phyloP scores from a whole-genome alignment of 75 land plant species.

The Pinus taeda region DNA sequence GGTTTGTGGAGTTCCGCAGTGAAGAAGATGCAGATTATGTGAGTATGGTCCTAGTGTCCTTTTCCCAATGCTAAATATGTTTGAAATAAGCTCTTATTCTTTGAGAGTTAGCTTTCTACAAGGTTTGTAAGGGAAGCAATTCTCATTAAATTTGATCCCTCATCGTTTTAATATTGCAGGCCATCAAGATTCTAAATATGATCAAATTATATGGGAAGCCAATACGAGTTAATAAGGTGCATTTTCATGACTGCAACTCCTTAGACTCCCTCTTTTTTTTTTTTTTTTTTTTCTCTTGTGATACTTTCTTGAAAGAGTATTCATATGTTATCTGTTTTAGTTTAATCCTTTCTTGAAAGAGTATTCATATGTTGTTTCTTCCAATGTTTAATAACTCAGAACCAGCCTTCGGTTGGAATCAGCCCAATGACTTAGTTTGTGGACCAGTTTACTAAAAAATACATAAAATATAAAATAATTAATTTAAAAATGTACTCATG shows the following conservation, averaged over 20 bases:
- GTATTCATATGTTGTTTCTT: no score
- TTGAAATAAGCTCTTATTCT: neutral
- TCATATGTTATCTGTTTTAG: neutral
- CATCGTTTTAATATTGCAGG: slow-evolving; percentile 41
- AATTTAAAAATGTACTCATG: no score
- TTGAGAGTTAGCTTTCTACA: neutral
- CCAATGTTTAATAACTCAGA: no score
- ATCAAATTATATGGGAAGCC: slow-evolving; percentile 98
- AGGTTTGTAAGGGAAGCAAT: neutral
- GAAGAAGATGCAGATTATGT: slow-evolving; percentile 99
- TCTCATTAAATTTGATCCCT: neutral
- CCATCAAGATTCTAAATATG: slow-evolving; percentile 98
- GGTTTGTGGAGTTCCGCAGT: slow-evolving; percentile 97
- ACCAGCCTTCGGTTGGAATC: no score
- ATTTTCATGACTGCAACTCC: neutral
- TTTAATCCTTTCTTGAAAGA: no score
- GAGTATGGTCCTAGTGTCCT: slow-evolving; percentile 13
- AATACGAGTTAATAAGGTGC: slow-evolving; percentile 97
- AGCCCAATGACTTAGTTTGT: no score
- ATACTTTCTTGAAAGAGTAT: neutral
- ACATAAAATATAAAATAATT: no score
- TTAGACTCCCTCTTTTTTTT: neutral
- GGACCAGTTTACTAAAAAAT: no score
- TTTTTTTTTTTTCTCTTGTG: neutral
- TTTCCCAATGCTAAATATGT: neutral